phyloP scores from a whole-genome alignment of 1,284 basidiomycete genomes.

The Cystobasidium sp. region DNA sequence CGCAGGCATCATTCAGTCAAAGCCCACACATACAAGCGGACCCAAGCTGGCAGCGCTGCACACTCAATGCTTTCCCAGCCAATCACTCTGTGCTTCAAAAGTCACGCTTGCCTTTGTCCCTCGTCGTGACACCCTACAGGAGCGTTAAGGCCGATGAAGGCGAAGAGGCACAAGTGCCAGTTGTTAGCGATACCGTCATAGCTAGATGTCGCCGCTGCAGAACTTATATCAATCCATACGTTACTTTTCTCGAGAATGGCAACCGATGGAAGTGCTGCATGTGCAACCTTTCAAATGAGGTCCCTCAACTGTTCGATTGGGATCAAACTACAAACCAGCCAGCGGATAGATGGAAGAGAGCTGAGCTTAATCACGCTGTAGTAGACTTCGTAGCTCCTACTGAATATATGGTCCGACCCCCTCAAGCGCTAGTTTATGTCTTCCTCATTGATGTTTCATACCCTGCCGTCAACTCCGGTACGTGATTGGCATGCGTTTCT shows the following conservation, averaged over 20 bases:
- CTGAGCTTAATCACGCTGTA: slow-evolving; percentile 89
- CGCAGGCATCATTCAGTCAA: slow-evolving; percentile 71
- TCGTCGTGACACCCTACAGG: slow-evolving; percentile 91
- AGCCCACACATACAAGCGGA: slow-evolving; percentile 83
- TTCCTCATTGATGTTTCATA: slow-evolving; percentile 98
- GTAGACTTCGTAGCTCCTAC: slow-evolving; percentile 98
- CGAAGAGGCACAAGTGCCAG: slow-evolving; percentile 66
- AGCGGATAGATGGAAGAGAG: slow-evolving; percentile 90
- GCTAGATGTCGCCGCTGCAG: slow-evolving; percentile 96
- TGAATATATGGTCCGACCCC: slow-evolving; percentile 97
- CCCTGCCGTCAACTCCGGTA: slow-evolving; percentile 81
- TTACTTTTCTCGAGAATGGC: slow-evolving; percentile 97
- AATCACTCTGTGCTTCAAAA: slow-evolving; percentile 87
- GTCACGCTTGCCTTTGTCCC: slow-evolving; percentile 87
- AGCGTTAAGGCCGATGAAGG: slow-evolving; percentile 65
- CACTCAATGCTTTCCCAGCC: slow-evolving; percentile 91
- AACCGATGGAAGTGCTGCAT: slow-evolving; percentile 99
- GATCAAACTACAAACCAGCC: slow-evolving; percentile 91
- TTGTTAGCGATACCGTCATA: slow-evolving; percentile 92
- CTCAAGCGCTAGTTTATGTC: slow-evolving; percentile 94
- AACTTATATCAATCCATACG: slow-evolving; percentile 98
- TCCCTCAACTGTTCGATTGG: slow-evolving; percentile 98
- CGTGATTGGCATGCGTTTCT: slow-evolving; percentile 45
- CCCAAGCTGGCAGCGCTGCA: slow-evolving; percentile 88
- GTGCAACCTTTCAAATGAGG: slow-evolving; percentile 98